Conservation (phyloP, 768 basidiomycete species). For the Strobilomyces echinocephalus region DNA sequence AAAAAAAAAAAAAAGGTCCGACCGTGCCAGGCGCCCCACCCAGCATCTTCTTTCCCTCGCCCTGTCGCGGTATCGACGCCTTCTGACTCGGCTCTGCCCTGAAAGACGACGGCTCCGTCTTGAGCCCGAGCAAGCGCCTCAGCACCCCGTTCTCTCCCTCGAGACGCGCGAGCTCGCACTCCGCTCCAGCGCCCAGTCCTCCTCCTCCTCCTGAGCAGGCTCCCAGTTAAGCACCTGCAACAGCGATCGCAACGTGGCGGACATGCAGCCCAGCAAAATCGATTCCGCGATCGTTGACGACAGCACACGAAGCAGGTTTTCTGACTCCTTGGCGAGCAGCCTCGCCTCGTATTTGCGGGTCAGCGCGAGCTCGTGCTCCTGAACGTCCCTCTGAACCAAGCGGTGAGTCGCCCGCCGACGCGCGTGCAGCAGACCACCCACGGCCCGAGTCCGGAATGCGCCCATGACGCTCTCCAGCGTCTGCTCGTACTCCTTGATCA, state of each 20-base stretch:
- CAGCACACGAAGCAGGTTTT: slow-evolving; percentile 54
- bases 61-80: slow-evolving; percentile 9
- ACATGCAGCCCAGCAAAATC: slow-evolving; percentile 63
- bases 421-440: slow-evolving; percentile 39
- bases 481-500: slow-evolving; percentile 96
- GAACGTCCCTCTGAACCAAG: slow-evolving; percentile 71
- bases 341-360: slow-evolving; percentile 88
- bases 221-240: slow-evolving; percentile 71
- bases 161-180: slow-evolving; percentile 83
- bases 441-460: slow-evolving; percentile 83
- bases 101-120: slow-evolving; percentile 16
- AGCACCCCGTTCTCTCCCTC: slow-evolving; percentile 86
- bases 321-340: slow-evolving; percentile 71
- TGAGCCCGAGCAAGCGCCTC: slow-evolving; percentile 61
- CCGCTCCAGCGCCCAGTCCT: slow-evolving; percentile 84
- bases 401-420: neutral
- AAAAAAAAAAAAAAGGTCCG: too few species aligned
- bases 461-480: slow-evolving; percentile 95
- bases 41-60: slow-evolving; percentile 23
- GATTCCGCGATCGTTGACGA: slow-evolving; percentile 62
- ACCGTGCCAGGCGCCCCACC: slow-evolving; percentile 35
- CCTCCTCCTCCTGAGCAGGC: slow-evolving; percentile 20
- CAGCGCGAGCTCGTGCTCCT: slow-evolving; percentile 84
- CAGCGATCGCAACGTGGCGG: slow-evolving; percentile 62
- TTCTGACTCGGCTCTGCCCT: slow-evolving; percentile 15